These are phyloP conservation scores for Filosporella fistucella DNA, from an alignment of 495 filamentous ascomycete genomes.

Conservation along the genomic window DNA sequence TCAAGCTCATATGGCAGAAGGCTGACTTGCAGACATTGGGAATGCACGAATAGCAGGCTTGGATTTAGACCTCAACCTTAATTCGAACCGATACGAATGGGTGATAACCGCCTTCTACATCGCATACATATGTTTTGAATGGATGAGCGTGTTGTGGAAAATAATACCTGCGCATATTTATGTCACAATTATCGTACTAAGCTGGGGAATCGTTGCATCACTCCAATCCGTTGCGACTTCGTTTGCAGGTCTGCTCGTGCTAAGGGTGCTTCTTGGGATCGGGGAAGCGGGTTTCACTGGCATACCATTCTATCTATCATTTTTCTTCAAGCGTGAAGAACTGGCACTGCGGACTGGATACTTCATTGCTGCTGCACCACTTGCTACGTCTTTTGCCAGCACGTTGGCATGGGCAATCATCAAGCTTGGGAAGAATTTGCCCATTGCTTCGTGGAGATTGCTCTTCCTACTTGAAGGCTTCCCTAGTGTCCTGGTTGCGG, in stretches of 20 bases:
- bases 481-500: conserved; percentile 64
- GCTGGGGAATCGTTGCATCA: conserved; percentile 66
- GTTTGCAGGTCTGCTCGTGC: conserved; percentile 64
- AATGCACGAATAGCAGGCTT: conserved; percentile 76
- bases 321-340: conserved; percentile 83
- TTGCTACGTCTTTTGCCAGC: conserved; percentile 80
- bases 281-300: conserved; percentile 73
- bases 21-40: conserved; percentile 58
- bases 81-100: conserved; percentile 76
- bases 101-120: conserved; percentile 76
- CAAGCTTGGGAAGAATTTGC: conserved; percentile 45
- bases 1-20: not conserved
- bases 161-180: conserved; percentile 59
- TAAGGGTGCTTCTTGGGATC: conserved; percentile 65
- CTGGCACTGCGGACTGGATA: conserved; percentile 75
- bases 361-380: conserved; percentile 77
- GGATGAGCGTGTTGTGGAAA: conserved; percentile 72
- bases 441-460: conserved; percentile 76
- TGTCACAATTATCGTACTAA: conserved; percentile 58
- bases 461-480: conserved; percentile 86
- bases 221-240: conserved; percentile 66
- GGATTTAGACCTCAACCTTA: conserved; percentile 55
- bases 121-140: conserved; percentile 62
- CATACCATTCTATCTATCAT: conserved; percentile 76
- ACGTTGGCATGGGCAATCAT: conserved; percentile 81